phyloP scores from a whole-genome alignment of 2,329 filamentous ascomycete genomes.

The Volutella citrinella region DNA sequence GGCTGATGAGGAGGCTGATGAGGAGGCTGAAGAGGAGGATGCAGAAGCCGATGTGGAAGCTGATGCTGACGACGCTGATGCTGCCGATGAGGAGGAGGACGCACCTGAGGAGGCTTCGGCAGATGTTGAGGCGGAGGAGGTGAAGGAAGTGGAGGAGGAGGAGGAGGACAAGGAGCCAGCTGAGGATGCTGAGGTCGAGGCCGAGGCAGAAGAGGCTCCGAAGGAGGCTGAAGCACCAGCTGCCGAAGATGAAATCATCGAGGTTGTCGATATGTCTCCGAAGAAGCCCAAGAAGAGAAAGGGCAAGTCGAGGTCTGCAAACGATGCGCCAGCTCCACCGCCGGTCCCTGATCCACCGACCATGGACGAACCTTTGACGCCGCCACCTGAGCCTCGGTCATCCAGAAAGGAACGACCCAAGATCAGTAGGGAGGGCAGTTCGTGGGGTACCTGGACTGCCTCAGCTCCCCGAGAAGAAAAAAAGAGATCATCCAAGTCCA shows the following conservation, averaged over 20 bases:
- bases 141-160: constrained; percentile 23
- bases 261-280: constrained; percentile 49
- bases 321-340: constrained; percentile 34
- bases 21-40: constrained; percentile 3
- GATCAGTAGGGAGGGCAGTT: constrained; percentile 66
- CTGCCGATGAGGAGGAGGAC: constrained; percentile 15
- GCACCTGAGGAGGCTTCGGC: constrained; percentile 18
- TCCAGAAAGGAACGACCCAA: constrained; percentile 75
- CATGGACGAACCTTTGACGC: constrained; percentile 31
- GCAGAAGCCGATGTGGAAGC: constrained; percentile 8
- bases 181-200: constrained; percentile 27
- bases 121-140: constrained; percentile 18
- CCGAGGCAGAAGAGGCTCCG: constrained; percentile 24
- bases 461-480: constrained; percentile 36
- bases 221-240: constrained; percentile 16
- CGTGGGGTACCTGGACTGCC: constrained; percentile 75
- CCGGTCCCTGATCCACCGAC: constrained; percentile 46
- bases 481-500: constrained; percentile 59
- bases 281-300: constrained; percentile 41
- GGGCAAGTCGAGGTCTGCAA: constrained; percentile 35
- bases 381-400: constrained; percentile 55
- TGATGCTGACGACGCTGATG: too few species aligned
- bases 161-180: constrained; percentile 11
- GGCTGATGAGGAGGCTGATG: constrained; percentile 7
- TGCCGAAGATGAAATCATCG: constrained; percentile 28